Evolutionary conservation across 2,329 filamentous ascomycete species (phyloP), one percentile per base, ranked within the genome.

Genomic region (Epichloe scottii): DNA sequence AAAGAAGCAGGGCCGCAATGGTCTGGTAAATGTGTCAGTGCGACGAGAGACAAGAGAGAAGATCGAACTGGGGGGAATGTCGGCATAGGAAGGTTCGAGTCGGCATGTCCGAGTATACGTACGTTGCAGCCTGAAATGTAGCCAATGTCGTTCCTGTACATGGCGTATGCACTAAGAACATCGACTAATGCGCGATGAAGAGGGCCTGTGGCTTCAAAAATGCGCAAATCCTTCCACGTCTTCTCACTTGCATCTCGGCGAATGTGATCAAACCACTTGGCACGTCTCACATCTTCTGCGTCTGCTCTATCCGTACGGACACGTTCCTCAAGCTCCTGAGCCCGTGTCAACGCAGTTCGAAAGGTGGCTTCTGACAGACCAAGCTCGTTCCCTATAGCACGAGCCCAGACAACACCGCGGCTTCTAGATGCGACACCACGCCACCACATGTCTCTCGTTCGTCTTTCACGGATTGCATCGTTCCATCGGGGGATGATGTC

Each of bases 71-170:
- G 26, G 26, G 26, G 26, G 6, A 10, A 10, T 30, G 26, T 10
- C 8, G 26, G 26, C 26, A 10, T 30, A 8, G 8, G 8, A 30
- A 10, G 26, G 26, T 30, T 30, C 26, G 26, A 30, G 26, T 4
- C 26, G 26, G 26, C 35, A 33, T 37, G 14, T 5, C 38, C 26
- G 50, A 30, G 33, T n/a, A 30, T 46, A 74, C 84, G 74, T 66
- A 87, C 82, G 62, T 89, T 86, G 57, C 84, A 86, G 50, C 86
- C 85, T 55, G 77, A 75, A 52, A 87, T 76, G 60, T 89, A 89
- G 55, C 87, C 85, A 60, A 91, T 85, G 62, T 93, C 87, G 57
- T 82, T 84, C 54, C 87, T 78, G 66, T 93, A 93, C 78, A 89
- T 85, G 50, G 82, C 76, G 66, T 91, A 91, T 6, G 87, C 88